Evolutionary conservation across 306 rosid species (phyloP).

Genomic region (Lablab purpureus): DNA sequence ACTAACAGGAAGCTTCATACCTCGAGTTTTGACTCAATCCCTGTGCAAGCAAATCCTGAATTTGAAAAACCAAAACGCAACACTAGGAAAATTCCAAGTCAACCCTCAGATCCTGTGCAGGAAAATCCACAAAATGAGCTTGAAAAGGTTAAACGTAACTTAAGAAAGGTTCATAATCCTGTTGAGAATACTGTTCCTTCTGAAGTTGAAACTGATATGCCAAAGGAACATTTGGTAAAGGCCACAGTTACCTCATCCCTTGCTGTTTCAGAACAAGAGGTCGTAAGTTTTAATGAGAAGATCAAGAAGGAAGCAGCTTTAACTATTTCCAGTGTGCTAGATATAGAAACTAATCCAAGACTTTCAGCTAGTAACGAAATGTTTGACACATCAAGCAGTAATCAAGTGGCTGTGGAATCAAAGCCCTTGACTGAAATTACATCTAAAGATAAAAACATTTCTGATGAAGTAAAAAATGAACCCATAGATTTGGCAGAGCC

Average conservation of each 20-base stretch:
- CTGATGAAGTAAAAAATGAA: slow-evolving; percentile 57
- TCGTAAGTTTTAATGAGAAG: slow-evolving; percentile 54
- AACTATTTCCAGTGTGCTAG: slow-evolving; percentile 51
- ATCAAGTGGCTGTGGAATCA: slow-evolving; percentile 59
- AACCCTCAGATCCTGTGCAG: slow-evolving; percentile 66
- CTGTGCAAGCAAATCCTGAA: slow-evolving; percentile 71
- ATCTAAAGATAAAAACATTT: slow-evolving; percentile 56
- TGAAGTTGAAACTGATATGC: slow-evolving; percentile 66
- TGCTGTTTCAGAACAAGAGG: slow-evolving; percentile 54
- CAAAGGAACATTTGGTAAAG: slow-evolving; percentile 68
- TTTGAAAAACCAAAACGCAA: slow-evolving; percentile 85
- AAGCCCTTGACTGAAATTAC: slow-evolving; percentile 63
- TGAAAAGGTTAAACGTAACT: slow-evolving; percentile 91
- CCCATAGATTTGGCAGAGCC: slow-evolving; percentile 56
- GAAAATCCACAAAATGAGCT: slow-evolving; percentile 94
- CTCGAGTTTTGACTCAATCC: slow-evolving; percentile 60
- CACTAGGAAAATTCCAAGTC: slow-evolving; percentile 68
- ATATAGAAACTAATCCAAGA: slow-evolving; percentile 62
- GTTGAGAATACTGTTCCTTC: slow-evolving; percentile 63
- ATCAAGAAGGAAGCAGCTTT: slow-evolving; percentile 57
- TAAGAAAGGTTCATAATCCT: slow-evolving; percentile 94
- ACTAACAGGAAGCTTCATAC: slow-evolving; percentile 68
- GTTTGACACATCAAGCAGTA: slow-evolving; percentile 49
- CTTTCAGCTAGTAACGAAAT: slow-evolving; percentile 57
- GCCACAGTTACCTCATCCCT: slow-evolving; percentile 49